Evolutionary conservation across 169 alveolate species (phyloP).

Genomic region (Cryptosporidium baileyi): DNA sequence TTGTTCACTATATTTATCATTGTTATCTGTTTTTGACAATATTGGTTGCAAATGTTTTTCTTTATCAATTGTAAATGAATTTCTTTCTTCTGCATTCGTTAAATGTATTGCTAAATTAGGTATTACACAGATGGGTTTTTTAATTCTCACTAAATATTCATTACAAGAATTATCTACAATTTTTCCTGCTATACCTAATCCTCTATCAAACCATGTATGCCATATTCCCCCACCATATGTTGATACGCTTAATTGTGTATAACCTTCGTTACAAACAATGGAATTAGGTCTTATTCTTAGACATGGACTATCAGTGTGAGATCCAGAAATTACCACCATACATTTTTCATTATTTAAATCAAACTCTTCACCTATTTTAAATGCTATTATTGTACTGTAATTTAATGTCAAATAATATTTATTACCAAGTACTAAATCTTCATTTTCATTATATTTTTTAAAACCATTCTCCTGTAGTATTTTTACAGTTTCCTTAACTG

Average conservation of each 20-base stretch:
- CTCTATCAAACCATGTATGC: constrained; percentile 98
- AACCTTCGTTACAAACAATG: constrained; percentile 81
- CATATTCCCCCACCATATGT: constrained; percentile 96
- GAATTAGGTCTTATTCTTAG: constrained; percentile 91
- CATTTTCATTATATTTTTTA: constrained; percentile 71
- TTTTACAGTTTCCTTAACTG: constrained; percentile 72
- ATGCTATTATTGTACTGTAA: constrained; percentile 88
- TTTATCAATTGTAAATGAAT: constrained; percentile 80
- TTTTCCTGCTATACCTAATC: constrained; percentile 94
- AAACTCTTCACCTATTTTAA: constrained; percentile 84
- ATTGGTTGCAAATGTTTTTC: constrained; percentile 89
- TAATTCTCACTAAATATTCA: constrained; percentile 85
- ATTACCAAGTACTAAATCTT: constrained; percentile 76
- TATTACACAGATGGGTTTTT: constrained; percentile 88
- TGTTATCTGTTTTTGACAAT: constrained; percentile 34
- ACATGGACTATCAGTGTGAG: constrained; percentile 97
- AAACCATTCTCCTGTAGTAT: constrained; percentile 71
- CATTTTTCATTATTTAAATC: constrained; percentile 71
- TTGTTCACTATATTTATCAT: constrained; percentile 24
- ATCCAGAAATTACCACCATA: constrained; percentile 68
- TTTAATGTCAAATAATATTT: constrained; percentile 88
- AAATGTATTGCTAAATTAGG: constrained; percentile 95
- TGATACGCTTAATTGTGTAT: constrained; percentile 86
- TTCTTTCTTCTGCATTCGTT: constrained; percentile 84
- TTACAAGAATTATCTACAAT: constrained; percentile 86